Evolutionary conservation across 768 basidiomycete genomes (phyloP), one percentile per base, ranked within the genome.

Genomic region (Neoboletus brunneissimus): DNA sequence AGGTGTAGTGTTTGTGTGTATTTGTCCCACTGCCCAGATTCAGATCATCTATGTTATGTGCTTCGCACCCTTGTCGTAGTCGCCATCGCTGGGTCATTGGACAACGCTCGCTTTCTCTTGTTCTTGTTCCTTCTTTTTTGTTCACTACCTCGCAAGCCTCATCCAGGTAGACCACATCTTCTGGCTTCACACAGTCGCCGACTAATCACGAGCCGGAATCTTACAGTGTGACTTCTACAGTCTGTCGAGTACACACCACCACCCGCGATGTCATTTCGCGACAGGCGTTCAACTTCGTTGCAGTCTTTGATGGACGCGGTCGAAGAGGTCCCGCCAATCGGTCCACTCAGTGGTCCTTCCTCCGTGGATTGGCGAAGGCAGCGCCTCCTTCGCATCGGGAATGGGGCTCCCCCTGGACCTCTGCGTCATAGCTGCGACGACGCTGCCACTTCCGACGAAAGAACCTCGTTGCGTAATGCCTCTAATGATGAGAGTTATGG

Each of bases 311-410:
- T 27, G 4, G 50, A 64, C 27, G 29, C 57, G 25, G 23, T 16
- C 31, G 45, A 61, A 23, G 62, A 59, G 38, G 25, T 22, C 20
- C 56, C 57, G 0, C 73, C 72, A 1, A 61, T 68, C 4, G 77
- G 73, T 25, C 76, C 77, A 7, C 65, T 79, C 40, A 71, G 73
- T 54, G 78, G 77, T 0, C 84, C 87, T 0, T 81, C 84, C 4
- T 73, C 80, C 18, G 85, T 82, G 3, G 75, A 78, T 25, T 84
- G 81, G 82, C 79, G 86, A 51, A 77, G 87, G 25, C 74, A 84
- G 57, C 79, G 87, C 38, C 73, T 88, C 15, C 76, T 86, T 6
- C 76, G 75, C 35, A 83, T 88, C 34, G 83, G 85, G 15, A 66
- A 32, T 23, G 45, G 18, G 18, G 32, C 25, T 16, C 8, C 44